Percentiles rank a stretch among this genome's conserved stretches.
These are phyloP conservation scores for Fusarium transvaalense DNA, from an alignment of 2,329 filamentous ascomycete species.

Conservation along the genomic window DNA sequence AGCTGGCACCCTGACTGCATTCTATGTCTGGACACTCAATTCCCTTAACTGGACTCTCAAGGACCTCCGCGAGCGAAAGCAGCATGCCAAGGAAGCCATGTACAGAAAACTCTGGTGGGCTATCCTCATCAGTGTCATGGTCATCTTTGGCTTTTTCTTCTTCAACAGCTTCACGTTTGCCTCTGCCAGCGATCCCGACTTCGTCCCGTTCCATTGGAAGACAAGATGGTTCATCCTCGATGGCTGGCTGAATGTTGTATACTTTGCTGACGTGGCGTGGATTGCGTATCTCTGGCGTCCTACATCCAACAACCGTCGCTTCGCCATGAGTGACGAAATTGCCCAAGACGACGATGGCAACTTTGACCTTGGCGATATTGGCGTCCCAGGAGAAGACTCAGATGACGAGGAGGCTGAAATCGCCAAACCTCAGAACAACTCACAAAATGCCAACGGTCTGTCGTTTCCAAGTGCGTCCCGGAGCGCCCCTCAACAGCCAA, in stretches of 20 bases:
- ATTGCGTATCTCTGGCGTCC: slow-evolving; percentile 97
- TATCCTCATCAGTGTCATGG: slow-evolving; percentile 89
- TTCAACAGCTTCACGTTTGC: slow-evolving; percentile 97
- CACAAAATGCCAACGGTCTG: slow-evolving; percentile 46
- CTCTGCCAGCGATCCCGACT: slow-evolving; percentile 84
- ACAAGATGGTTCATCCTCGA: slow-evolving; percentile 97
- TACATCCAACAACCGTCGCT: slow-evolving; percentile 94
- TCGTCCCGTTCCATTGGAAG: slow-evolving; percentile 97
- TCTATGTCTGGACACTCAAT: slow-evolving; percentile 99
- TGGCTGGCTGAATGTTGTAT: slow-evolving; percentile 97
- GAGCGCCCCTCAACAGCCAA: slow-evolving; percentile 42
- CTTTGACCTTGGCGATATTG: slow-evolving; percentile 95
- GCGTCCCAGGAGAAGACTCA: slow-evolving; percentile 73
- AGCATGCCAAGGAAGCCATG: slow-evolving; percentile 93
- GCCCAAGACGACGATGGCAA: slow-evolving; percentile 96
- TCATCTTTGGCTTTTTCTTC: slow-evolving; percentile 99
- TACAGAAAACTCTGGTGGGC: slow-evolving; percentile 99
- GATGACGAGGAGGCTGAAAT: slow-evolving; percentile 68
- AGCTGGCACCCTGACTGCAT: slow-evolving; percentile 91
- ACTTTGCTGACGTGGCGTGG: slow-evolving; percentile 92
- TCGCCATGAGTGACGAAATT: slow-evolving; percentile 99
- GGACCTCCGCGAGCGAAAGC: slow-evolving; percentile 93
- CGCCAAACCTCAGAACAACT: slow-evolving; percentile 53
- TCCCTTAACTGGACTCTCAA: slow-evolving; percentile 95
- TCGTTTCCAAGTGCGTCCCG: slow-evolving; percentile 44